Conservation (phyloP, 306 rosid genomes). For the Fragaria nilgerrensis region DNA sequence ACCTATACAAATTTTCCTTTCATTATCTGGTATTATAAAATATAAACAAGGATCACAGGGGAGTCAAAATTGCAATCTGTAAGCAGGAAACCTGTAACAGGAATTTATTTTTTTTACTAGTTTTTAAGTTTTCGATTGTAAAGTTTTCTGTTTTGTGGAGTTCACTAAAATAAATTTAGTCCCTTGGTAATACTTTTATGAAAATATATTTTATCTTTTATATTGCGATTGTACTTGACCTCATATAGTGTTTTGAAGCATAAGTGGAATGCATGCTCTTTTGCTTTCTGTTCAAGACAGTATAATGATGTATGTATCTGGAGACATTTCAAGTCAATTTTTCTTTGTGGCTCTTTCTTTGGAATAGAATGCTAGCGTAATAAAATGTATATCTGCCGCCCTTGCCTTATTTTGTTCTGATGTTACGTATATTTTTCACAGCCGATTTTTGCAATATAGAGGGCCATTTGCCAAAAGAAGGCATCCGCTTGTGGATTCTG, state of each 20-base stretch:
- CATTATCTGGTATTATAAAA: not conserved
- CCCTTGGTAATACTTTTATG: not conserved
- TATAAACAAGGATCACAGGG: not conserved
- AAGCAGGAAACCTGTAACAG: not conserved
- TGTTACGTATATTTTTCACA: slow-evolving; percentile 44
- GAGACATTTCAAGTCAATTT: not conserved
- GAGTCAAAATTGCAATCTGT: not conserved
- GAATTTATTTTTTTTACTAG: not conserved
- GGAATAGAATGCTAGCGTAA: not conserved
- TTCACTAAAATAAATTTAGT: not conserved
- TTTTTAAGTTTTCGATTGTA: not conserved
- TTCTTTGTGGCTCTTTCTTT: not conserved
- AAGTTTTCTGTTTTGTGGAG: not conserved
- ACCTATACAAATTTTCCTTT: not conserved
- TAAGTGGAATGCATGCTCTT: not conserved
- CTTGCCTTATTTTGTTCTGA: slow-evolving; percentile 23
- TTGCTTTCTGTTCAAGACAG: not conserved
- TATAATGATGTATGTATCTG: not conserved
- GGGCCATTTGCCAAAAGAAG: slow-evolving; percentile 98
- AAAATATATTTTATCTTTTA: not conserved
- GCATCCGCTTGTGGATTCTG: slow-evolving; percentile 88
- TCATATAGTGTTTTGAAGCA: not conserved
- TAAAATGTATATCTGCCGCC: not conserved
- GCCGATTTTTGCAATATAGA: slow-evolving; percentile 98
- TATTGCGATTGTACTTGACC: not conserved